Percentiles rank a stretch among this genome's conserved stretches.
Evolutionary conservation across 2,329 filamentous ascomycete species (phyloP).

Genomic region (Onygena corvina): DNA sequence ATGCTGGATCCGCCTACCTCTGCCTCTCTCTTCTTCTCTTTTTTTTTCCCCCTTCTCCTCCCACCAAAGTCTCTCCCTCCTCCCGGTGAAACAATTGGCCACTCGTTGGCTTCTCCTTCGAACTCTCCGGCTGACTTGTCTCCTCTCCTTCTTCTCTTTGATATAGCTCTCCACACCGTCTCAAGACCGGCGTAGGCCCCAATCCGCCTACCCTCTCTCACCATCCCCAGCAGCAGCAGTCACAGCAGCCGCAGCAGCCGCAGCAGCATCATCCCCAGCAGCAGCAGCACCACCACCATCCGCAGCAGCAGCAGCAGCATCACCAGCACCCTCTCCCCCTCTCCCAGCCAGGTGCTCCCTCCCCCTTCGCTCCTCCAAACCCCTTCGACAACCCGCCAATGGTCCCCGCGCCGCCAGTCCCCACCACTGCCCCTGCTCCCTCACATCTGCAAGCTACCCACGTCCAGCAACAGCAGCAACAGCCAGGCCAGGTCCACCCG

Average conservation of each 20-base stretch:
- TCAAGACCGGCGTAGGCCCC: conserved; percentile 30
- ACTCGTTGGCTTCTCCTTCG: too few relatives aligned
- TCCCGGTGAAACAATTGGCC: conserved; percentile 9
- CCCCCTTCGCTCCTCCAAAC: conserved; percentile 22
- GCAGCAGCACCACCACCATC: not conserved
- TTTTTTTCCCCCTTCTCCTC: conserved; percentile 11
- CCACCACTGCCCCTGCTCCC: conserved; percentile 17
- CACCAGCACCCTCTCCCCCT: conserved; percentile 18
- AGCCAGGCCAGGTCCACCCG: conserved; percentile 15
- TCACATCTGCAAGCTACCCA: conserved; percentile 6
- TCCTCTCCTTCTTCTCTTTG: conserved; percentile 12
- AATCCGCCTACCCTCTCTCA: conserved; percentile 26
- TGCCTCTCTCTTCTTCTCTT: conserved; percentile 9
- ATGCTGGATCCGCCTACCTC: conserved; percentile 12
- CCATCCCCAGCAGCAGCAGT: conserved; percentile 1
- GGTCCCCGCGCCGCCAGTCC: conserved; percentile 21
- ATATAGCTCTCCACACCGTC: conserved; percentile 31
- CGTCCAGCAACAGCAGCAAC: conserved; percentile 20
- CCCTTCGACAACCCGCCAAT: conserved; percentile 31
- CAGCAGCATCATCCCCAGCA: not conserved
- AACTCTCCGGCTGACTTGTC: conserved; percentile 2
- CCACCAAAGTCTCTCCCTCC: conserved; percentile 4
- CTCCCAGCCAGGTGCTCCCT: conserved; percentile 28
- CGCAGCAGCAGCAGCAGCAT: not conserved
- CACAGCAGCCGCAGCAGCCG: not conserved